phyloP scores from a whole-genome alignment of 495 filamentous ascomycete genomes.

The Poronia punctata region DNA sequence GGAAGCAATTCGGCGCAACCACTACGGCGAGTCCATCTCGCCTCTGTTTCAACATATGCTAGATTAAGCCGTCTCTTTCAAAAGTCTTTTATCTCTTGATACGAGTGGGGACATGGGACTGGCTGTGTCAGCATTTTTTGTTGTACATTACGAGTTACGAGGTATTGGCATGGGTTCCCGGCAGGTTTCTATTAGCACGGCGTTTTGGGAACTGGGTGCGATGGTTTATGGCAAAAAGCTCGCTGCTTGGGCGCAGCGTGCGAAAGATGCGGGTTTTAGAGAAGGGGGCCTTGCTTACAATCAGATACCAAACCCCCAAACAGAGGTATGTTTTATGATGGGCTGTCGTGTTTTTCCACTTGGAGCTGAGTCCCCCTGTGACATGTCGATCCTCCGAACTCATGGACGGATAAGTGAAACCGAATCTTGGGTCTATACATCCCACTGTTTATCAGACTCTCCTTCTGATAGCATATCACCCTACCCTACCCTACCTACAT shows the following conservation, averaged over 20 bases:
- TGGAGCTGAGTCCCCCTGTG: too few species aligned
- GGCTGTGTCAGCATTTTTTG: constrained; percentile 3
- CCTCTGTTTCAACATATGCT: constrained; percentile 68
- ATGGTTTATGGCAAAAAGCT: constrained; percentile 5
- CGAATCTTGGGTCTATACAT: too few species aligned
- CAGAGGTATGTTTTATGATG: too few species aligned
- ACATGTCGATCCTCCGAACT: too few species aligned
- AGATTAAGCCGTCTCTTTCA: constrained; percentile 36
- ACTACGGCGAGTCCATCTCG: constrained; percentile 85
- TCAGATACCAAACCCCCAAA: too few species aligned
- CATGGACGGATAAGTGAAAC: too few species aligned
- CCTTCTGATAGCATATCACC: too few species aligned
- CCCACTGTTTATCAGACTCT: too few species aligned
- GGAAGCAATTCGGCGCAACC: constrained; percentile 91
- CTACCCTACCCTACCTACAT: neutral
- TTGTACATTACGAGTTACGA: constrained; percentile 14
- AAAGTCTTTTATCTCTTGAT: neutral
- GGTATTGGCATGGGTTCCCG: constrained; percentile 2
- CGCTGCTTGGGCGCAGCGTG: constrained; percentile 1
- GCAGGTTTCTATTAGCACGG: constrained; percentile 11
- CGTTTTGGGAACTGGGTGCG: constrained; percentile 9
- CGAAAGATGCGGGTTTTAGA: constrained; percentile 4
- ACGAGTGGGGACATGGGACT: neutral
- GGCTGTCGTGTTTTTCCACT: too few species aligned
- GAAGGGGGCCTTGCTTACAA: constrained; percentile 2